A percentile compares a stretch with the other conserved stretches of the same genome.
These are phyloP conservation scores for Pestalotiopsis sp. DNA, from an alignment of 2,329 filamentous ascomycete genomes.

Conservation along the genomic window DNA sequence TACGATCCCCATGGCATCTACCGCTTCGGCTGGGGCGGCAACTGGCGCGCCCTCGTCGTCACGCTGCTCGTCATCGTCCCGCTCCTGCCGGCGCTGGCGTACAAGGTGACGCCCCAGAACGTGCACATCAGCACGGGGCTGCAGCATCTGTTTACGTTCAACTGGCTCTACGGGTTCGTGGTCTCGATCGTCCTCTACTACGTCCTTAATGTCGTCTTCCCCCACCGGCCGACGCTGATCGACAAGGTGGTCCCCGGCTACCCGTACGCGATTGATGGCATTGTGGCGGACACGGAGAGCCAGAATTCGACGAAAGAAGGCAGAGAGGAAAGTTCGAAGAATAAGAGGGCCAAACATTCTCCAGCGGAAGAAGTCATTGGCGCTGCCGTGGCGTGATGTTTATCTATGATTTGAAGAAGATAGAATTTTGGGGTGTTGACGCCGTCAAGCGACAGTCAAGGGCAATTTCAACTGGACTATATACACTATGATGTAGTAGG, in stretches of 20 bases:
- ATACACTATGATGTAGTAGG: too few relatives aligned
- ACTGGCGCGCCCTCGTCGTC: slow-evolving; percentile 35
- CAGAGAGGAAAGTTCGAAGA: not conserved
- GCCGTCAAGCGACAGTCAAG: too few relatives aligned
- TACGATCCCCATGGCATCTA: slow-evolving; percentile 40
- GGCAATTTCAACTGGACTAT: too few relatives aligned
- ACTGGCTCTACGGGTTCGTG: slow-evolving; percentile 34
- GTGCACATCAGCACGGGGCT: slow-evolving; percentile 26
- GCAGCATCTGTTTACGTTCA: slow-evolving; percentile 30
- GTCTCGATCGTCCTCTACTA: slow-evolving; percentile 24
- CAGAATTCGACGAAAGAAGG: not conserved
- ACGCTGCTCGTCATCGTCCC: slow-evolving; percentile 28
- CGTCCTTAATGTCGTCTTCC: slow-evolving; percentile 23
- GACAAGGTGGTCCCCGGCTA: slow-evolving; percentile 21
- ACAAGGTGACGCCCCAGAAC: slow-evolving; percentile 26
- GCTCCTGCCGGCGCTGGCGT: slow-evolving; percentile 34
- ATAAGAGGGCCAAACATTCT: not conserved
- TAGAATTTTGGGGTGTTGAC: too few relatives aligned
- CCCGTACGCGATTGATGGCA: slow-evolving; percentile 15
- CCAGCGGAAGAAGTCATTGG: not conserved
- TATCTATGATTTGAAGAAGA: too few relatives aligned
- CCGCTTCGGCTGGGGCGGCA: slow-evolving; percentile 32
- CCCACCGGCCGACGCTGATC: slow-evolving; percentile 25
- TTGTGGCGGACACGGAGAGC: slow-evolving; percentile 18
- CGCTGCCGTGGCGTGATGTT: not conserved